Conservation (phyloP, 163 green algal species). For the Chlamydomonas reinhardtii region DNA sequence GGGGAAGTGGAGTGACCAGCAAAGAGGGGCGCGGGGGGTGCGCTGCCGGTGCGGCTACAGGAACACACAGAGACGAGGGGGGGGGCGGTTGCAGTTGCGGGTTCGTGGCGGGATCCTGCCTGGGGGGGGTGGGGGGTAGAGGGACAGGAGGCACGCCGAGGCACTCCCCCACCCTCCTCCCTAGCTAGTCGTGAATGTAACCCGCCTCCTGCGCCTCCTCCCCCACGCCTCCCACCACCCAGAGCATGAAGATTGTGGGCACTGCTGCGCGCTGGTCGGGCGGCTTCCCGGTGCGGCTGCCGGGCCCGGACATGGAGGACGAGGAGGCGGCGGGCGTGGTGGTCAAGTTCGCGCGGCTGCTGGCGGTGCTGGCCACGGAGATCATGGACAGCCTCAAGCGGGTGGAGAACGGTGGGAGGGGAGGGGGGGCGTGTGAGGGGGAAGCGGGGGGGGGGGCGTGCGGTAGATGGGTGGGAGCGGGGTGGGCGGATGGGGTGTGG, state of each 20-base stretch:
- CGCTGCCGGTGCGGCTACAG: too few relatives aligned
- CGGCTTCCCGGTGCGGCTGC: conserved; percentile 44
- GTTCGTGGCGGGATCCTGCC: neutral
- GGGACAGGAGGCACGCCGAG: neutral
- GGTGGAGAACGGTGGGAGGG: conserved; percentile 83
- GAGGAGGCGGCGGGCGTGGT: conserved; percentile 79
- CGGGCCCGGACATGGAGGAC: conserved; percentile 43
- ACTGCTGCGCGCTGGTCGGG: conserved; percentile 43
- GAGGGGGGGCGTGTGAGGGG: neutral
- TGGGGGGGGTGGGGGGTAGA: too few relatives aligned
- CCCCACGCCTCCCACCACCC: neutral
- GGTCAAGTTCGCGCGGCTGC: conserved; percentile 77
- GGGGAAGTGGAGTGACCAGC: neutral
- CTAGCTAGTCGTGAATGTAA: too few relatives aligned
- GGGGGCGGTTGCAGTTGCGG: neutral
- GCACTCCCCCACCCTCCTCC: too few relatives aligned
- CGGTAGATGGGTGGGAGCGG: neutral
- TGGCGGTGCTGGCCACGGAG: conserved; percentile 87
- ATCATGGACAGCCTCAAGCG: conserved; percentile 91
- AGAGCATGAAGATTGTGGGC: conserved; percentile 67
- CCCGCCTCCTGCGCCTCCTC: too few relatives aligned
- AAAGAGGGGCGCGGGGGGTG: too few relatives aligned
- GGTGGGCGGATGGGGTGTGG: neutral
- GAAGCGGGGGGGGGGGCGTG: too few relatives aligned
- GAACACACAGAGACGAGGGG: too few relatives aligned